Evolutionary conservation across 1,284 basidiomycete genomes (phyloP).

Genomic region (Tilletia horrida): DNA sequence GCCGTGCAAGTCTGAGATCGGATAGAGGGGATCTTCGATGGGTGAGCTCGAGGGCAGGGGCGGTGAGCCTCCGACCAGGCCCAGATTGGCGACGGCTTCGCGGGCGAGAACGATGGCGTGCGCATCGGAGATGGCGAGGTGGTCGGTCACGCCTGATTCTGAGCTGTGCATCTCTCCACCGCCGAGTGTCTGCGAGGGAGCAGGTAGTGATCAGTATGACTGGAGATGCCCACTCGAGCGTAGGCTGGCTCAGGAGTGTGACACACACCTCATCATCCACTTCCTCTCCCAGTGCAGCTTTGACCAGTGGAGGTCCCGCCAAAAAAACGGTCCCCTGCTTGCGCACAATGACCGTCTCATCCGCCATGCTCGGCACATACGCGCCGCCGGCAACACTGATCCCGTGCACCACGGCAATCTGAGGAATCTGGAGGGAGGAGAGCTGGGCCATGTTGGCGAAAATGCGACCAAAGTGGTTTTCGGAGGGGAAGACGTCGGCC

Average conservation of each 20-base stretch:
- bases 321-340: constrained; percentile 92
- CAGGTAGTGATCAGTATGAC: too few relatives aligned
- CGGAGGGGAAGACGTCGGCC: constrained; percentile 84
- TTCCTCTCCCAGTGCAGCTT: constrained; percentile 88
- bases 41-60: constrained; percentile 24
- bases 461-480: constrained; percentile 89
- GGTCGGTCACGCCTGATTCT: constrained; percentile 89
- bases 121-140: constrained; percentile 80
- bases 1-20: constrained; percentile 75
- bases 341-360: constrained; percentile 82
- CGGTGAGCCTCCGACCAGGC: constrained; percentile 25
- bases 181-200: constrained; percentile 66
- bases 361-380: constrained; percentile 94
- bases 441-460: constrained; percentile 97
- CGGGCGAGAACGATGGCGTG: constrained; percentile 82
- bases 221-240: too few relatives aligned
- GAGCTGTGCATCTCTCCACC: constrained; percentile 87
- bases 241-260: neutral
- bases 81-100: constrained; percentile 75
- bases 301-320: constrained; percentile 91
- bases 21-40: constrained; percentile 74
- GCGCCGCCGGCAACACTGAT: constrained; percentile 86
- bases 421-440: constrained; percentile 83
- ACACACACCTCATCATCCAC: constrained; percentile 75
- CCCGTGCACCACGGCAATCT: constrained; percentile 88